Conservation (phyloP, 106 monocot genomes). For the Dendrobium chrysotoxum region DNA sequence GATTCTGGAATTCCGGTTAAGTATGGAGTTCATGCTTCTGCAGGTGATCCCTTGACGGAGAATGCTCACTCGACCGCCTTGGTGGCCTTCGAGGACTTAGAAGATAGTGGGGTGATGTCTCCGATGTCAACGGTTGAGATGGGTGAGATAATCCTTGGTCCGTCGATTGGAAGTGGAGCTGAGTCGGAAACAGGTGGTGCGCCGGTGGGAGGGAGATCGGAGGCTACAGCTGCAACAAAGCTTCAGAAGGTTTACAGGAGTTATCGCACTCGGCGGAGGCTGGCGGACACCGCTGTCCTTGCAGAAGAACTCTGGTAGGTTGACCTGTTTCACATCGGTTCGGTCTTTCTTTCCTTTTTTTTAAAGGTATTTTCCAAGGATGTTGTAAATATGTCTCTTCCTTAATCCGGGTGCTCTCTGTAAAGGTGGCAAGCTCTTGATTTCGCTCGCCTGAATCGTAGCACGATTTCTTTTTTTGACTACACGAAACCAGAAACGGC, state of each 20-base stretch:
- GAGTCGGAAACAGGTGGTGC: background rate
- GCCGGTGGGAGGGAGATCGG: background rate
- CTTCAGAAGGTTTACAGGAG: slow-evolving; percentile 72
- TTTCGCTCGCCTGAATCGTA: slow-evolving; percentile 46
- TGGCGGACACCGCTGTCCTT: slow-evolving; percentile 71
- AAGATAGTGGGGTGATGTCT: no score
- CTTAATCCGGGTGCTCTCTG: background rate
- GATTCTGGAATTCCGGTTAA: background rate
- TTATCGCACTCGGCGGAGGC: slow-evolving; percentile 61
- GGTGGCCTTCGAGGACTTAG: no score
- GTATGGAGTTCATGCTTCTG: background rate
- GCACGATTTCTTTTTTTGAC: slow-evolving; percentile 78
- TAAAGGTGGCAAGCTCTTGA: slow-evolving; percentile 78
- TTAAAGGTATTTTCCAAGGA: background rate
- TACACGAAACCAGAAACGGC: slow-evolving; percentile 50
- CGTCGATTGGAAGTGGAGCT: background rate
- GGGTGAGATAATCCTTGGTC: background rate
- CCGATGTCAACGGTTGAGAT: background rate
- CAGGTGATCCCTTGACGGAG: background rate
- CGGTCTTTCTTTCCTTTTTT: background rate
- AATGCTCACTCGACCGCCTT: no score
- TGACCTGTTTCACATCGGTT: background rate
- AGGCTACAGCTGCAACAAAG: slow-evolving; percentile 38
- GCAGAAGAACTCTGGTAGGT: slow-evolving; percentile 74
- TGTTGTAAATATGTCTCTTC: background rate